Conservation (phyloP, 371 early-diverging fungal genomes). For the Actinomortierella wolfii region DNA sequence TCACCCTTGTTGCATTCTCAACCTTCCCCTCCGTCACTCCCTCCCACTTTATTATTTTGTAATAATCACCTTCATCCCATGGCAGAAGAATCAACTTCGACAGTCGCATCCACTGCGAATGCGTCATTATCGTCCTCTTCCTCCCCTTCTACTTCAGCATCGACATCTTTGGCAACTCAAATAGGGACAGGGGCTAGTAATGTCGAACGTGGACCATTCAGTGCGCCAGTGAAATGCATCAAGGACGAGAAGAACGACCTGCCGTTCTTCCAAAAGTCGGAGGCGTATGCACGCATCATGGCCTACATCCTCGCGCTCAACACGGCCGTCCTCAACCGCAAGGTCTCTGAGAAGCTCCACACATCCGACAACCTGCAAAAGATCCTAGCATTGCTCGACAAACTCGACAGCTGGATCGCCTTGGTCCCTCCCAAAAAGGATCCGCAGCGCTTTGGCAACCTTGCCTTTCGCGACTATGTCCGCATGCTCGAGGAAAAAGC, state of each 20-base stretch:
- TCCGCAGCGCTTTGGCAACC: constrained; percentile 81
- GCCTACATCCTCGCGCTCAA: constrained; percentile 78
- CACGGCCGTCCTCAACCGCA: constrained; percentile 61
- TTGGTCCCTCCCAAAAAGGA: constrained; percentile 75
- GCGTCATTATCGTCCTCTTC: too few species aligned
- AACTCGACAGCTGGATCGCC: constrained; percentile 72
- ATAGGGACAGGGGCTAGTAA: background rate
- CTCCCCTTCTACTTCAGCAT: background rate
- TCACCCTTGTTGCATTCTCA: too few species aligned
- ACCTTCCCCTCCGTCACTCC: too few species aligned
- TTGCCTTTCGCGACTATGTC: constrained; percentile 73
- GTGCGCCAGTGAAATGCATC: constrained; percentile 30
- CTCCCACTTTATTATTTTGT: too few species aligned
- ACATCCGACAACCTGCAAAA: constrained; percentile 49
- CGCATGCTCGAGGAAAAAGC: constrained; percentile 54
- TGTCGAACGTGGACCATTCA: background rate
- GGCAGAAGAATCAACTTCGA: too few species aligned
- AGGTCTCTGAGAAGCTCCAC: constrained; percentile 58
- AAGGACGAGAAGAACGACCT: constrained; percentile 40
- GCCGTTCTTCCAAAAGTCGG: constrained; percentile 49
- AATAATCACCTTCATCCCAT: too few species aligned
- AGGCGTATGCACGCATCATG: constrained; percentile 72
- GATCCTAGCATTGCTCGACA: constrained; percentile 65
- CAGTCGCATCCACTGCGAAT: too few species aligned
- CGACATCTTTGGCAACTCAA: background rate